Conservation (phyloP, 495 filamentous ascomycete species). For the Cudoniella acicularis region DNA sequence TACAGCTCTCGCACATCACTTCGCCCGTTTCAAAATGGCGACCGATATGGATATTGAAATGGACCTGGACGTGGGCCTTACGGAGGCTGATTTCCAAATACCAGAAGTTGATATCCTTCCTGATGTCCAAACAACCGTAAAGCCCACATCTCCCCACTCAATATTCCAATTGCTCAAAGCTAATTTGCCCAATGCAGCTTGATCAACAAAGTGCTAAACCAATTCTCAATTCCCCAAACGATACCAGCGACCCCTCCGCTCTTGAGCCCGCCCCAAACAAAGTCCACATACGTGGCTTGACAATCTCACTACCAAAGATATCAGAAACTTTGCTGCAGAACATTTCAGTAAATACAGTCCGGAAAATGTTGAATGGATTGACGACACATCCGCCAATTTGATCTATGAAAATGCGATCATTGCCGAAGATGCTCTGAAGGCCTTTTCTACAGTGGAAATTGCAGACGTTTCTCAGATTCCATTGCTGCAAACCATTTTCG, state of each 20-base stretch:
- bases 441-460: conserved; percentile 47
- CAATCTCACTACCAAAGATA: conserved; percentile 70
- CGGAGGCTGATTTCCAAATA: conserved; percentile 34
- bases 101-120: conserved; percentile 41
- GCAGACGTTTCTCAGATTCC: conserved; percentile 42
- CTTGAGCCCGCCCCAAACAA: conserved; percentile 50
- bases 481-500: conserved; percentile 37
- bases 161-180: not conserved
- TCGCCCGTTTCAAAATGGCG: conserved; percentile 12
- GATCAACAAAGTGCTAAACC: conserved; percentile 20
- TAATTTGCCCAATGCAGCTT: conserved; percentile 17
- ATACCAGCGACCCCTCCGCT: conserved; percentile 19
- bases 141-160: conserved; percentile 1
- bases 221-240: conserved; percentile 27
- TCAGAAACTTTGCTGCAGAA: conserved; percentile 64
- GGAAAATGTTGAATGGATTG: conserved; percentile 82
- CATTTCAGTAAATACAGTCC: conserved; percentile 47
- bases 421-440: conserved; percentile 68
- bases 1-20: not conserved
- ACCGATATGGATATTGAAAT: conserved; percentile 73
- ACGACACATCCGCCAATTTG: conserved; percentile 87
- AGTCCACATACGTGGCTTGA: conserved; percentile 82
- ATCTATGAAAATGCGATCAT: conserved; percentile 66
- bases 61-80: conserved; percentile 62
- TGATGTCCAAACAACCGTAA: conserved; percentile 35